Base-by-base conservation (phyloP, 2,329 filamentous ascomycete genomes). In the Leptographium flavum region DNA sequence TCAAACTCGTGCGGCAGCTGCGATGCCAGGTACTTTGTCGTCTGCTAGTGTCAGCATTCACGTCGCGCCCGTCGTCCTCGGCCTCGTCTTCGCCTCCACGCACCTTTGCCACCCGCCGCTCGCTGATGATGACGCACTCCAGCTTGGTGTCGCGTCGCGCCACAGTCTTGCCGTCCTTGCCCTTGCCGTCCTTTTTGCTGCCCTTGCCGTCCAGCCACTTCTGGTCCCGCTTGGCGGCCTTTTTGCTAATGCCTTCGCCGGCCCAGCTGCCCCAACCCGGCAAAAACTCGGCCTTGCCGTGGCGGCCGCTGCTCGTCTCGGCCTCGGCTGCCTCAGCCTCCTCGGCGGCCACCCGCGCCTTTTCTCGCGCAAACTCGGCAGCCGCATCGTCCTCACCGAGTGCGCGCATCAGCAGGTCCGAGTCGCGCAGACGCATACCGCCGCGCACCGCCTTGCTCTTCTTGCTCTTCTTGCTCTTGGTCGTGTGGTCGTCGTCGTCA, bases 261-360 rank as follows among this genome's bases (percentile, higher is more conserved):
- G 83, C 75, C 92, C 92, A 95, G 56, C 73, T 80, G 52, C 92
- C 92, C 92, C 92, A 98, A 39, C 92, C 92, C 1, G 87, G 87
- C 6, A 98, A 71, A n/a, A 84, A 83, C 52, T 82, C 83, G 59
- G 90, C 86, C 27, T 87, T 65, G 46, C 86, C 68, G 57, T 92
- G 83, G 53, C 21, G 25, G 6, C 31, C 41, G 36, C 14, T 17
- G 19, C 37, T 35, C n/a, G 42, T 37, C 21, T n/a, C 42, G 25
- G 21, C 84, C 53, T 83, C 83, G 59, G 92, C 87, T 23, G 87
- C 66, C 62, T 92, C 83, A 57, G 93, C 84, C 53, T 83, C 87
- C 60, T 95, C 87, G 17, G 85, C 83, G 27, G 76, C 72, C 17
- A 78, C 75, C 1, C 75, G 68, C 15, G 70, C 72, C 65, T 96